Percentiles rank a stretch among this genome's conserved stretches.
Evolutionary conservation across 352 stramenopile genomes (phyloP).

Genomic region (Phytopythium cucurbitacearum): DNA sequence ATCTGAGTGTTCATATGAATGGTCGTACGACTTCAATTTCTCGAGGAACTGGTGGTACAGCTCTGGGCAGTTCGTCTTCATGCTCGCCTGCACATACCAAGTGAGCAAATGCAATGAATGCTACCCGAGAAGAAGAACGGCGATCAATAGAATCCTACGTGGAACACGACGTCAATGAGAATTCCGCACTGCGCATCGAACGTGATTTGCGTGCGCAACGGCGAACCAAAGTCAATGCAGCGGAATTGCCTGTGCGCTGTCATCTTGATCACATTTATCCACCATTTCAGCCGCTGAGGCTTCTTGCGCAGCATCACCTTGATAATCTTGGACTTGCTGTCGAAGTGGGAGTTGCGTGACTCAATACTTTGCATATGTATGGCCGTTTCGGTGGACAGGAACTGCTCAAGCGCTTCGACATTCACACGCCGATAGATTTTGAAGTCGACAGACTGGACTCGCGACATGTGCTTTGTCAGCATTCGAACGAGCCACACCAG

Average conservation of each 20-base stretch:
- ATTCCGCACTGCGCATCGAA: constrained; percentile 54
- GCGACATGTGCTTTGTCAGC: constrained; percentile 28
- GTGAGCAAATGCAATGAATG: constrained; percentile 4
- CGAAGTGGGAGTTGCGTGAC: constrained; percentile 74
- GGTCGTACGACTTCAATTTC: constrained; percentile 37
- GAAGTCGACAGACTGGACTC: constrained; percentile 36
- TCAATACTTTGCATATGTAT: constrained; percentile 41
- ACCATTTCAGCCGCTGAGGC: constrained; percentile 19
- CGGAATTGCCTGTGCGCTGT: constrained; percentile 17
- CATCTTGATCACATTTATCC: constrained; percentile 18
- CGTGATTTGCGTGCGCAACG: constrained; percentile 51
- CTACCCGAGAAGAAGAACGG: neutral
- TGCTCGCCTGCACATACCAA: constrained; percentile 19
- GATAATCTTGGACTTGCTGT: constrained; percentile 76
- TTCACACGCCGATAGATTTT: constrained; percentile 44
- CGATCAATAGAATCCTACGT: constrained; percentile 22
- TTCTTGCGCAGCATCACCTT: constrained; percentile 89
- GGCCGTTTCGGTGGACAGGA: constrained; percentile 18
- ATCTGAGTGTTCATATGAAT: neutral
- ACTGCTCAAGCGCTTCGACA: constrained; percentile 47
- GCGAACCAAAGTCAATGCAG: constrained; percentile 30
- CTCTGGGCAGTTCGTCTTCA: constrained; percentile 22
- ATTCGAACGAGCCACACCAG: constrained; percentile 32
- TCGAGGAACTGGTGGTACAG: constrained; percentile 35
- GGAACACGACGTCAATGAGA: constrained; percentile 50